Base-by-base conservation (phyloP, 1,139 yeast genomes). In the Blastobotrys aristatus region DNA sequence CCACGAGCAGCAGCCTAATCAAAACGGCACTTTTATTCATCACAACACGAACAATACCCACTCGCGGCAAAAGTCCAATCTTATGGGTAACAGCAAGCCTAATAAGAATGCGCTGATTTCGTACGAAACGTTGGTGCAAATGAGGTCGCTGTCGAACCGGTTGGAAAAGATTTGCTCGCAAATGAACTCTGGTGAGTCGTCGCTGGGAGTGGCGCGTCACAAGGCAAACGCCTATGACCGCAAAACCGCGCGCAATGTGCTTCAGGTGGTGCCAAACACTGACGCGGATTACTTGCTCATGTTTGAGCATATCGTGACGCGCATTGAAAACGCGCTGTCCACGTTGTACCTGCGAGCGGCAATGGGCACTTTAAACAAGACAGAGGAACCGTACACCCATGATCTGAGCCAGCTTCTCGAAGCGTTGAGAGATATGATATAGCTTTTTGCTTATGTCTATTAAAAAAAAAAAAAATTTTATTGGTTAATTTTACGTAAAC, bases 261-360 rank as follows among this genome's bases (percentile, higher is more conserved):
- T 47, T 20, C 41, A 53, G 10, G 56, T 56, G 21, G 49, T 57
- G 29, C 60, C 61, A 2, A 53, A 58, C 47, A 57, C 65, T 33
- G 72, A 71, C 43, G 55, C 61, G 40, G 75, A 72, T 42, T 57
- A 67, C 47, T 53, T 79, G 30, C 67, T 74, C n/a, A 71, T 81
- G 46, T 68, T 82, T 53, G 82, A 80, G 50, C 85, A 80, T 57
- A 65, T 80, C 24, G 77, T 81, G 24, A 79, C 86, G 0, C 69
- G 89, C 57, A 73, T 82, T 45, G 89, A 82, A 58, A 77, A 75
- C 44, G 57, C 63, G n/a, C 41, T 62, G 33, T 47, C 60, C 4
- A 59, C 62, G 24, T 44, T 63, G 48, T 58, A 56, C 37, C 26
- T 57, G 17, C 53, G 62, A 14, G 50, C 55, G 4, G 53, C 56